These are phyloP conservation scores for Jacaranda copaia DNA, from an alignment of 257 asterid genomes.

Conservation along the genomic window DNA sequence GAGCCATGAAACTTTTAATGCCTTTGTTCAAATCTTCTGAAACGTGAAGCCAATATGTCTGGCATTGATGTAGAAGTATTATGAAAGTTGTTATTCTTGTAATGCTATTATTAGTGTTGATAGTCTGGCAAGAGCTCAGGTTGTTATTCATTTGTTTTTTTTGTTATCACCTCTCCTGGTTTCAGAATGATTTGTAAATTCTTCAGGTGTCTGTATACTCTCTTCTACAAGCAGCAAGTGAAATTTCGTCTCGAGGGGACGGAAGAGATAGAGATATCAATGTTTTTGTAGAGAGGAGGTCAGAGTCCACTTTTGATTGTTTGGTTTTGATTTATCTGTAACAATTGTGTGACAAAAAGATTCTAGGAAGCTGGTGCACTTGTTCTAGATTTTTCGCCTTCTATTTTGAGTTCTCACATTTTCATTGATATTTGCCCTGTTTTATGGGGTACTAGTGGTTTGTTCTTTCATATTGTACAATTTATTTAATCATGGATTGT, in stretches of 20 bases:
- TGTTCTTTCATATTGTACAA: constrained; percentile 14
- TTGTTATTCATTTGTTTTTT: constrained; percentile 30
- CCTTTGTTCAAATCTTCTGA: constrained; percentile 23
- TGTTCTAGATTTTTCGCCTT: constrained; percentile 7
- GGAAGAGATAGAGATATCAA: constrained; percentile 88
- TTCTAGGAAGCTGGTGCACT: constrained; percentile 22
- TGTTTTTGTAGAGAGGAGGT: constrained; percentile 90
- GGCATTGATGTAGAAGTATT: not conserved
- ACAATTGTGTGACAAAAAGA: constrained; percentile 23
- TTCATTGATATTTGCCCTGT: constrained; percentile 13
- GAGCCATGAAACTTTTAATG: constrained; percentile 23
- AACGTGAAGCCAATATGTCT: constrained; percentile 16
- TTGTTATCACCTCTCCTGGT: constrained; percentile 12
- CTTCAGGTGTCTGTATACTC: constrained; percentile 90
- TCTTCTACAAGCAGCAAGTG: constrained; percentile 86
- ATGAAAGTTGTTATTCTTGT: not conserved
- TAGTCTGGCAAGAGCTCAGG: constrained; percentile 14
- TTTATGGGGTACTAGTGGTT: constrained; percentile 12
- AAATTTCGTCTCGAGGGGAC: constrained; percentile 93
- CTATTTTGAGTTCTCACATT: constrained; percentile 10
- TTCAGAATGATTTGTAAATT: constrained; percentile 44
- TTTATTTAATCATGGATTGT: constrained; percentile 1
- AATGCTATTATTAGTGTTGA: constrained; percentile 12
- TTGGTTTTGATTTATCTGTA: constrained; percentile 24
- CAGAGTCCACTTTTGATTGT: constrained; percentile 24